These are phyloP conservation scores for Setaria viridis DNA, from an alignment of 202 grass and related monocot genomes.

Conservation along the genomic window DNA sequence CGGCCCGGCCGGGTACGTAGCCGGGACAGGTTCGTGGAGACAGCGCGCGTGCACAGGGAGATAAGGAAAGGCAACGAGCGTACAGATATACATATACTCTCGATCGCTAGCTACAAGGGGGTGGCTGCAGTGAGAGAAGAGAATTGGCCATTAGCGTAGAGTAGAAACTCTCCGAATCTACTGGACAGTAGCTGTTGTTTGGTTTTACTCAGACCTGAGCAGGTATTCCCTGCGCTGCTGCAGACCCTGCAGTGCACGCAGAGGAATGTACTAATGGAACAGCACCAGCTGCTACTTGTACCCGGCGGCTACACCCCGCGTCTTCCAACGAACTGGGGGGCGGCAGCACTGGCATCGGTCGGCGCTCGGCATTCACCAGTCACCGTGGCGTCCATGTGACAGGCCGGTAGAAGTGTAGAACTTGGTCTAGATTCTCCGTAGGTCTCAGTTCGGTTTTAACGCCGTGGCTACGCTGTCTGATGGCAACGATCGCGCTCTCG, in stretches of 20 bases:
- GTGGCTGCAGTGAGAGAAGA: neutral
- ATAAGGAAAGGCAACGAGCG: neutral
- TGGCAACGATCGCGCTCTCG: neutral
- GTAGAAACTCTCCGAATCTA: constrained; percentile 51
- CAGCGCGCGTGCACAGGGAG: neutral
- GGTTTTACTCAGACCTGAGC: constrained; percentile 12
- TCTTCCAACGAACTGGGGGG: neutral
- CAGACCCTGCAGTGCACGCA: neutral
- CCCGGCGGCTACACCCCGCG: neutral
- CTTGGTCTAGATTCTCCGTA: neutral
- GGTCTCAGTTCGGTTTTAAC: constrained; percentile 6
- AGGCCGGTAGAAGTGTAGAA: neutral
- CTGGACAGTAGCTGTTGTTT: constrained; percentile 30
- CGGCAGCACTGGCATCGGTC: neutral
- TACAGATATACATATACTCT: constrained; percentile 20
- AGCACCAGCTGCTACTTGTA: no score
- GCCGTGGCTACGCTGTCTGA: neutral
- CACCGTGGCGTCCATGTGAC: neutral
- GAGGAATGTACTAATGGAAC: neutral
- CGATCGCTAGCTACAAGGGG: neutral
- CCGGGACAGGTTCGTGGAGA: neutral
- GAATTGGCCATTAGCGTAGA: neutral
- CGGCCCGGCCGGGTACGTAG: neutral
- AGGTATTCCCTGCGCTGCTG: neutral
- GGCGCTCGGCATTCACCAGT: neutral